Base-by-base conservation (phyloP, 2,329 filamentous ascomycete genomes). In the Sclerotiophoma versabilis region DNA sequence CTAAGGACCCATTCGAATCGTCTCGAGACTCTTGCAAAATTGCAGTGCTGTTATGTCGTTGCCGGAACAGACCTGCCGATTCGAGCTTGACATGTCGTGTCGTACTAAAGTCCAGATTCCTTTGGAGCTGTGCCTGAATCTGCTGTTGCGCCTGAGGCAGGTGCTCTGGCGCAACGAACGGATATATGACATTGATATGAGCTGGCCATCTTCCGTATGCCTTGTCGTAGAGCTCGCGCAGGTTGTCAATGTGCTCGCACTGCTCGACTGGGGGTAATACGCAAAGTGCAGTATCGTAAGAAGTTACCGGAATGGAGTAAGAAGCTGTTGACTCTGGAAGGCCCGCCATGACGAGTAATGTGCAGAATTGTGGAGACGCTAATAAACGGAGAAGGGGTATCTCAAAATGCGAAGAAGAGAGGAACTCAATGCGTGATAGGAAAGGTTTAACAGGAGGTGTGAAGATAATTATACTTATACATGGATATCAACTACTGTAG, bases 171-270 rank as follows among this genome's bases (percentile, higher is more conserved):
- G 72, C 68, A 6, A 88, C 84, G 66, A 89, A 90, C 0, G 87
- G 87, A 65, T 89, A 89, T 19, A 88, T 63, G 22, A 90, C 71
- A 60, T 89, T 90, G 63, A 89, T 68, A 62, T 89, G 87, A 11
- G 86, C 84, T 3, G 87, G 86, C 87, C 87, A 90, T 71, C 79
- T 83, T 22, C 76, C 76, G 59, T 82, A 83, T 0, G 81, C 79
- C 56, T 84, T 84, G 70, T 90, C 87, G 71, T 89, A 86, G 11
- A 86, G 74, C n/a, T 76, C 78, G 37, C 87, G 82, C 3, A 90
- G 71, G 12, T 75, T 73, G 60, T 88, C 79, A 45, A 87, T 68
- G 3, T 80, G 63, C 1, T 75, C 57, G 76, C 81, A 83, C 29
- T 81, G 66, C 42, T 75, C 60, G 19, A 63, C 60, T 0, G 85